A percentile compares a stretch with the other conserved stretches of the same genome.
Conservation (phyloP, 148 eudicot species). For the Salicornia ramosissima region DNA sequence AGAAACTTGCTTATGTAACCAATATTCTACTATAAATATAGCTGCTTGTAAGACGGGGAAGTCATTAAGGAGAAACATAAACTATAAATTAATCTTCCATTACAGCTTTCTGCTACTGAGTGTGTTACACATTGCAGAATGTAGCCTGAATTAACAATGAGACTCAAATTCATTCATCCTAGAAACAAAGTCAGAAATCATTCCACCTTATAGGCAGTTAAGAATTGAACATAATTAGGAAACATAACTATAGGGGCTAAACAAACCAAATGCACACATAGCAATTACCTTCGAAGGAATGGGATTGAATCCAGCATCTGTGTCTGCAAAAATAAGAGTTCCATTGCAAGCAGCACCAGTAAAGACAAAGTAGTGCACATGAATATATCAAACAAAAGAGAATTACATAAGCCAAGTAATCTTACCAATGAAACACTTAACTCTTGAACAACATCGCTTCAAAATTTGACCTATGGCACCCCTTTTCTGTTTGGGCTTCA, state of each 20-base stretch:
- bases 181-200: neutral
- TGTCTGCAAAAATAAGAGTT: constrained; percentile 44
- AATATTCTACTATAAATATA: no score
- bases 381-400: neutral
- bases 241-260: no score
- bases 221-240: neutral
- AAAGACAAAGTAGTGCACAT: neutral
- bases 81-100: no score
- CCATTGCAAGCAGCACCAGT: neutral
- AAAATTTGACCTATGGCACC: constrained; percentile 44
- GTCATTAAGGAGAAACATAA: no score
- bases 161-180: neutral
- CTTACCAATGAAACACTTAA: constrained; percentile 82
- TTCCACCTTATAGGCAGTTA: neutral
- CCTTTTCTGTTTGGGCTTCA: constrained; percentile 51
- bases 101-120: no score
- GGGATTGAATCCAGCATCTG: constrained; percentile 80
- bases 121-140: no score
- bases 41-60: no score
- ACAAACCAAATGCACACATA: neutral
- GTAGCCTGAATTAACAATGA: no score
- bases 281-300: constrained; percentile 63
- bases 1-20: no score
- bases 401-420: neutral
- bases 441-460: constrained; percentile 50